Base-by-base conservation (phyloP, 257 asterid species). In the Capsicum rhomboideum region DNA sequence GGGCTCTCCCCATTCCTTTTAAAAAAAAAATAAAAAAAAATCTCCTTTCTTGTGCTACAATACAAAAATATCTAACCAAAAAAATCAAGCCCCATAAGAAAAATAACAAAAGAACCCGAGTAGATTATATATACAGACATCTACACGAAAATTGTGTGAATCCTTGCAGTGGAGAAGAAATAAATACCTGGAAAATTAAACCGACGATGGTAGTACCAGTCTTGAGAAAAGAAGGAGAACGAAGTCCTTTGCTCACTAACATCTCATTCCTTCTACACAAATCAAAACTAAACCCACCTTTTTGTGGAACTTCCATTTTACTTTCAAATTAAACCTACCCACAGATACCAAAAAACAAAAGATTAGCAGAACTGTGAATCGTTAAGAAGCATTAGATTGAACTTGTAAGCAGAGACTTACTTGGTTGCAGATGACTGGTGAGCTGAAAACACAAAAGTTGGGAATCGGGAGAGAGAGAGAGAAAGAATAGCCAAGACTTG, bases 191-290 rank as follows among this genome's bases (percentile, higher is more conserved):
- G 80, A 92, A 96, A 87, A 96, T 87, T 84, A 96, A 86, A 42
- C 99, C 99, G 12, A 96, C 99, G 40, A 96, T 96, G 49, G 98
- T 96, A 56, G 99, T 96, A 63, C 99, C 99, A 68, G 99, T 96
- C 90, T 96, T 96, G 78, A 96, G 97, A 84, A 87, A 96, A 14
- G 93, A 86, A 16, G 97, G 91, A 64, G 80, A 63, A 78, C 90
- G 89, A 82, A 92, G 89, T 87, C 99, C 98, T 88, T 94, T 94
- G 49, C 90, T 88, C 79, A 49, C 87, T 52, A 96, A 97, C 98
- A 96, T 96, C 31, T 85, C 93, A 84, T 96, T 96, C 91, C 99
- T 93, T 84, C 79, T 89, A 91, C 98, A 96, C 68, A 93, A 88
- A 90, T 96, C 97, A 89, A 93, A 94, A 49, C 93, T 92, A 29